Base-by-base conservation (phyloP, 2,329 filamentous ascomycete genomes). In the Orbilia oligospora region DNA sequence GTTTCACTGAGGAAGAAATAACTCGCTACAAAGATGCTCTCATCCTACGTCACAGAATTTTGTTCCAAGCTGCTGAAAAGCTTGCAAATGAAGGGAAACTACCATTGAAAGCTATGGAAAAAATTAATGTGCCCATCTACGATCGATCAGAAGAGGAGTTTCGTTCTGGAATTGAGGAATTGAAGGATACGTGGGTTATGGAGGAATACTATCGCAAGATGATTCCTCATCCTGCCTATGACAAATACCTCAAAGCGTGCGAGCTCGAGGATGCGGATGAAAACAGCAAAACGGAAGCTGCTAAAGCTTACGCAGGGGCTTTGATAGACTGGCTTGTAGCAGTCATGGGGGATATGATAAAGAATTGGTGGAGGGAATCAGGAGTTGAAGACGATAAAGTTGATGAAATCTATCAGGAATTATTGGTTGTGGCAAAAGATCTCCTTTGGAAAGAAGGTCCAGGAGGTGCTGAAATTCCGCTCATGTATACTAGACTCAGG, bases 401-500 rank as follows among this genome's bases (percentile, higher is more conserved):
- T 33, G 61, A 49, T 2, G 61, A 12, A 5, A 1, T 49, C 1
- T 48, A n/a, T 48, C 20, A 6, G 36, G 38, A 66, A 65, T 65
- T 66, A 12, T 3, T 22, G 5, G 4, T 16, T 16, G 16, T 16
- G 0, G 61, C 61, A 18, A 49, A 49, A 16, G 61, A 66, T 46
- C 2, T 46, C 8, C n/a, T 66, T 4, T 66, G 41, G 38, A 66
- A 49, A 36, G 44, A 66, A 30, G 61, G 61, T 16, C 20, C 22
- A 33, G 41, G 24, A 10, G 41, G 61, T 12, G 20, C 44, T 20
- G 44, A 49, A 9, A 66, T 66, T 6, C 38, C 61, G 1, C 33
- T 63, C 18, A 48, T 65, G 20, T 66, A 48, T 49, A 49, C 44
- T n/a, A 66, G 61, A n/a, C 61, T 66, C 10, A 66, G 38, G 22